phyloP scores from a whole-genome alignment of 1,284 basidiomycete species.

The Marasmius sp. region DNA sequence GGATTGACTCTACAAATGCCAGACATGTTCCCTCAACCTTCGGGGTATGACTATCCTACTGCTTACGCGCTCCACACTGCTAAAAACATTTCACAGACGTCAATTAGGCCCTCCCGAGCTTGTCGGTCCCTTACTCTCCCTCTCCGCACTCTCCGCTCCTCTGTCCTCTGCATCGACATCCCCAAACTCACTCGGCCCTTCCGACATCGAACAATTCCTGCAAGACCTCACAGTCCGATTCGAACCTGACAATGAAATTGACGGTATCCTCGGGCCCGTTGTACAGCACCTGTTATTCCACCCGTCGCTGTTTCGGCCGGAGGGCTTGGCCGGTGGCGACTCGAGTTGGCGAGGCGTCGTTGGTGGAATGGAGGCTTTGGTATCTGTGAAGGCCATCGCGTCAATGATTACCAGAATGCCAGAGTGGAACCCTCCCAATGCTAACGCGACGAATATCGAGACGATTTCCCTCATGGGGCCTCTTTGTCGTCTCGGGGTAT shows the following conservation, averaged over 20 bases:
- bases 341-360: conserved; percentile 86
- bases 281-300: conserved; percentile 61
- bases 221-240: conserved; percentile 73
- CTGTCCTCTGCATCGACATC: conserved; percentile 49
- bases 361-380: conserved; percentile 78
- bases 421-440: conserved; percentile 67
- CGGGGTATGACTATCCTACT: conserved; percentile 48
- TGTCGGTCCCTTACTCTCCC: conserved; percentile 70
- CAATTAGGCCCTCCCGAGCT: conserved; percentile 77
- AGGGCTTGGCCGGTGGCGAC: conserved; percentile 69
- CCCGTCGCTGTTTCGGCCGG: conserved; percentile 56
- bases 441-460: conserved; percentile 65
- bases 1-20: conserved; percentile 91
- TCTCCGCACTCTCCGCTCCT: conserved; percentile 63
- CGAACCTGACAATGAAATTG: conserved; percentile 59
- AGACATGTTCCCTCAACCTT: conserved; percentile 90
- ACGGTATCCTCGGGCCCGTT: conserved; percentile 57
- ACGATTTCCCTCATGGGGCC: conserved; percentile 75
- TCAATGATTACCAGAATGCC: conserved; percentile 71
- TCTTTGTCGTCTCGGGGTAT: conserved; percentile 78
- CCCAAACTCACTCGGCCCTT: conserved; percentile 41
- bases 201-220: conserved; percentile 70
- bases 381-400: conserved; percentile 84
- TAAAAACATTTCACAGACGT: conserved; percentile 44
- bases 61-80: conserved; percentile 8